Evolutionary conservation across 2,329 filamentous ascomycete species (phyloP), one percentile per base, ranked within the genome.

Genomic region (Hypoxylon sp.): DNA sequence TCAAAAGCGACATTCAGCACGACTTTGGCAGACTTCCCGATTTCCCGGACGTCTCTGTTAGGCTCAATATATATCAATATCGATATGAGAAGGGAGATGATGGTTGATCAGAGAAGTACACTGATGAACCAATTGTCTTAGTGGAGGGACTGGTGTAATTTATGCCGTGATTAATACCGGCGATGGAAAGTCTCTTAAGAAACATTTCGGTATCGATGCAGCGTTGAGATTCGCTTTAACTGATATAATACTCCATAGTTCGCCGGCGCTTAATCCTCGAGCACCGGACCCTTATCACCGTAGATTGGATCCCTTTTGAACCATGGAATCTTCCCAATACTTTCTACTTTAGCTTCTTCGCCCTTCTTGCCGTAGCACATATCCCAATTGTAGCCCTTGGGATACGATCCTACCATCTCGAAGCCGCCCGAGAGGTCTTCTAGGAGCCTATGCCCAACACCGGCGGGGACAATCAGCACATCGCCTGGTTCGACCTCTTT

Each of bases 341-440:
- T 76, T 64, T 83, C 78, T 6, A 85, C 77, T 73, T 86, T 86
- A 6, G 78, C 76, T 74, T 87, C 85, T 75, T 91, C 90, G 0
- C 82, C 86, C 40, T 81, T 73, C 57, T 82, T 82, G 1, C 90
- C 90, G 80, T 92, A 91, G 73, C 90, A 92, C 91, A 93, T 92
- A 77, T 92, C 90, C 89, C 89, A 93, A 17, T 82, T 83, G 14
- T 80, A 81, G 0, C 84, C 85, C 25, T 71, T 80, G 0, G 89
- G 90, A 82, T 93, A 92, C 53, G 84, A 85, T 0, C 90, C 91
- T 0, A 92, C 86, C 90, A 92, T 91, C 75, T 87, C 80, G 75
- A 92, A 92, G 1, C 80, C 82, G 11, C 50, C 66, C 3, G 60
- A 56, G 13, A 85, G 58, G 75, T 92, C 88, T 67, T 89, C 82